Percentiles rank a stretch among this genome's conserved stretches.
phyloP scores from a whole-genome alignment of 1,284 basidiomycete species.

The Ceratobasidium sp. region DNA sequence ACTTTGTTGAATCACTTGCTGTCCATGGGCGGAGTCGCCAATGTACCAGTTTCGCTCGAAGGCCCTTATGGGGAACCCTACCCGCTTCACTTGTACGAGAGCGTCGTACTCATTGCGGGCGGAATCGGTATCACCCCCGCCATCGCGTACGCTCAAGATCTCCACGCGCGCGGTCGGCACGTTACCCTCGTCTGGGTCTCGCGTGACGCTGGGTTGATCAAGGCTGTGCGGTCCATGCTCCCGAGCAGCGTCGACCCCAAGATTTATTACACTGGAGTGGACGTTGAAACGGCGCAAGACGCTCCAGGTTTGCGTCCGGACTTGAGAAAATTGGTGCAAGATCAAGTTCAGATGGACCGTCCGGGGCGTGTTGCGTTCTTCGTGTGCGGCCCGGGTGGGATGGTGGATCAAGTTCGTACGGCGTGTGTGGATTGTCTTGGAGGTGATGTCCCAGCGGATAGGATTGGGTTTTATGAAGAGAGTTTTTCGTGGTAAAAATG shows the following conservation, averaged over 20 bases:
- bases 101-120: slow-evolving; percentile 20
- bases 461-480: slow-evolving; percentile 36
- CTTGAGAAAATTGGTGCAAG: neutral
- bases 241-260: slow-evolving; percentile 1
- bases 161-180: slow-evolving; percentile 2
- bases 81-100: slow-evolving; percentile 35
- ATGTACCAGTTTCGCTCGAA: slow-evolving; percentile 24
- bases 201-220: slow-evolving; percentile 31
- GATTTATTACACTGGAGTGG: slow-evolving; percentile 25
- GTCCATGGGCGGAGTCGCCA: neutral
- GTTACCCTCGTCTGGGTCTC: slow-evolving; percentile 25
- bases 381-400: slow-evolving; percentile 23
- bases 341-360: neutral
- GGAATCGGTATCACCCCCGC: slow-evolving; percentile 28
- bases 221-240: neutral
- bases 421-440: slow-evolving; percentile 27
- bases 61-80: slow-evolving; percentile 38
- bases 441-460: slow-evolving; percentile 15
- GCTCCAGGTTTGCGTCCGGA: neutral
- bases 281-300: neutral
- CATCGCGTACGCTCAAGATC: slow-evolving; percentile 14
- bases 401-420: slow-evolving; percentile 32
- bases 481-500: slow-evolving; percentile 30
- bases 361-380: slow-evolving; percentile 24
- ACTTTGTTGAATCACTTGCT: neutral